phyloP scores from a whole-genome alignment of 2,329 filamentous ascomycete genomes.

The Cladosporium colombiae region DNA sequence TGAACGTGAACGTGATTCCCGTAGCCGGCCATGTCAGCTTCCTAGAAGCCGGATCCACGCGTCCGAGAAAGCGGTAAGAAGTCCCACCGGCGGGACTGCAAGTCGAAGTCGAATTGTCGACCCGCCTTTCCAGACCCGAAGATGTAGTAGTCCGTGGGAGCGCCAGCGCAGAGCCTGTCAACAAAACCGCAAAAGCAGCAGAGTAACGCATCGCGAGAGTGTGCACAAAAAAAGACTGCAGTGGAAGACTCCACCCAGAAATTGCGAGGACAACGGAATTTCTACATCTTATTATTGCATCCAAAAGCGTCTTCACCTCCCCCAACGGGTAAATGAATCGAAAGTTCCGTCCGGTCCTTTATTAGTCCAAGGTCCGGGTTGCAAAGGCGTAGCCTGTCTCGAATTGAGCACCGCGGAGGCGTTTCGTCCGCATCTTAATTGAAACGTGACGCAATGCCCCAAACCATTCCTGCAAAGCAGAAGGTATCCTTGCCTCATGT shows the following conservation, averaged over 20 bases:
- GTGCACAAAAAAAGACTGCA: background rate
- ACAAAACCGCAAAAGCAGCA: background rate
- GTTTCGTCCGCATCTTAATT: conserved; percentile 9
- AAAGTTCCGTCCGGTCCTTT: background rate
- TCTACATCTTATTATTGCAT: background rate
- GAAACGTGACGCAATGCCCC: background rate
- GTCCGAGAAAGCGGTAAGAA: conserved; percentile 39
- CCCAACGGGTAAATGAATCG: background rate
- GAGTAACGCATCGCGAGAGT: background rate
- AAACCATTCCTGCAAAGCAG: background rate
- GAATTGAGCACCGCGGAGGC: conserved; percentile 11
- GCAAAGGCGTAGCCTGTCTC: background rate
- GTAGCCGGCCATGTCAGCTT: conserved; percentile 50
- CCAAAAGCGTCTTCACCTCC: background rate
- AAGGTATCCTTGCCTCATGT: too few species aligned
- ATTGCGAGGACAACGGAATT: background rate
- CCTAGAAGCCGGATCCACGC: conserved; percentile 46
- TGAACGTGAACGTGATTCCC: conserved; percentile 46
- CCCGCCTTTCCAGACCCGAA: background rate
- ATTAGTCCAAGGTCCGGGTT: background rate
- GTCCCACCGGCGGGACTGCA: background rate
- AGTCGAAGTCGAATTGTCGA: background rate
- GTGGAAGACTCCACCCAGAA: background rate
- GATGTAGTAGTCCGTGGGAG: background rate
- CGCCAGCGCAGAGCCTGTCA: conserved; percentile 4